Base-by-base conservation (phyloP, 495 filamentous ascomycete genomes). In the Filosporella fistucella region DNA sequence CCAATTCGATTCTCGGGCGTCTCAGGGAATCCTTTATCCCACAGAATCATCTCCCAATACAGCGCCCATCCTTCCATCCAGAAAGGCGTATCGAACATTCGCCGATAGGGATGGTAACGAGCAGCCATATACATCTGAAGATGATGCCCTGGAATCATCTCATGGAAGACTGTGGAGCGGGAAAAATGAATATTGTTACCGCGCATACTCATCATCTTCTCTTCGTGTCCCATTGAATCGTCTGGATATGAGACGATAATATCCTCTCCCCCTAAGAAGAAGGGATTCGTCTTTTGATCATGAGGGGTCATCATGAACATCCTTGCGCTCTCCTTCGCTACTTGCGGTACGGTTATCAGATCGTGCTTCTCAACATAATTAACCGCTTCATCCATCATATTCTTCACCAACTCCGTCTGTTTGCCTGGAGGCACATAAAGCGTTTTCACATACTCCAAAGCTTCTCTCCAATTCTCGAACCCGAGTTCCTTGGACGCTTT, bases 141-240 rank as follows among this genome's bases (percentile, higher is more conserved):
- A 42, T 72, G 72, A 52, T 78, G 72, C 13, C 74, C 72, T 0
- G 75, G 74, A 24, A 78, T 72, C 63, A 77, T 67, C 60, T 78
- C 75, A 57, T 78, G 74, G 50, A 75, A 75, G 7, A 71, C 71
- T 1, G 70, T 77, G 3, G 72, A 70, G 5, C 71, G 68, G 1
- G 69, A 62, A 54, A 77, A 76, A 57, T 71, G 70, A 13, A 65
- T 46, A 50, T 73, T 77, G 57, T 77, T 78, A 3, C 72, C 72
- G 9, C 73, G 68, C 65, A 77, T 65, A 39, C 63, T 65, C 74
- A 76, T 76, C 46, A 75, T 47, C 57, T 77, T 78, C 16, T 58
- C 63, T 14, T 59, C 66, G 45, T 77, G 73, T 10, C 55, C 45
- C 74, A 77, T 77, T 3, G 61, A 56, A 11, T 60, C 58, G 1